Base-by-base conservation (phyloP, 306 rosid genomes). In the Quercus ilex region DNA sequence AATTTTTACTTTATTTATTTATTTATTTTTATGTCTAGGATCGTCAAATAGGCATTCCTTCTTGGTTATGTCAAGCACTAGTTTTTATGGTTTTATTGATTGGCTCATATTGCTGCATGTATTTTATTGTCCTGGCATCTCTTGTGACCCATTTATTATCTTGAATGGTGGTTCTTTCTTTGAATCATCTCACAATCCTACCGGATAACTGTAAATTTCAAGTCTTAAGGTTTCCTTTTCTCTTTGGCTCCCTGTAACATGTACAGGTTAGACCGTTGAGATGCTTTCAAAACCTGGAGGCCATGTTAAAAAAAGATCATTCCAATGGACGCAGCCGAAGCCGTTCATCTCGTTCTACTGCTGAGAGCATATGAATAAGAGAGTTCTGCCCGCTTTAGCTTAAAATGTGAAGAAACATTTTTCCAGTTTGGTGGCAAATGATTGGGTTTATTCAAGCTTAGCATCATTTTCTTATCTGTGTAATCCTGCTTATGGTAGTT, bases 231-330 rank as follows among this genome's bases (percentile, higher is more conserved):
- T 19, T 52, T 55, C 67, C 28, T 35, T n/a, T 57, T 73, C 57
- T 75, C 60, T 75, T 73, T 70, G 74, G 72, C 20, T 79, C 63
- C 59, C 19, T 59, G 25, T 72, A 55, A 80, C 65, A 67, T 77
- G 30, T 79, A 33, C 97, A 94, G 99, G 97, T 94, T 78, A 84
- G 85, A 78, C 93, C 97, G 49, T 76, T 94, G 91, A 89, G 84
- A 83, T 92, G 93, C 88, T 94, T 94, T 77, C 92, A 77, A 78
- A 92, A 91, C 79, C 78, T 94, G 67, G 94, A 90, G 82, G 93
- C 96, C 81, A 80, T 89, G 74, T 69, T 94, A 84, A 90, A 86
- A 90, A 90, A 85, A 83, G 88, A 83, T 65, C 83, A 67, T 71
- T 82, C 90, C 5, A 70, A 81, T 72, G 60, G 7, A 51, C 77